phyloP scores from a whole-genome alignment of 78 protist species.

The Pigoraptor vietnamica region DNA sequence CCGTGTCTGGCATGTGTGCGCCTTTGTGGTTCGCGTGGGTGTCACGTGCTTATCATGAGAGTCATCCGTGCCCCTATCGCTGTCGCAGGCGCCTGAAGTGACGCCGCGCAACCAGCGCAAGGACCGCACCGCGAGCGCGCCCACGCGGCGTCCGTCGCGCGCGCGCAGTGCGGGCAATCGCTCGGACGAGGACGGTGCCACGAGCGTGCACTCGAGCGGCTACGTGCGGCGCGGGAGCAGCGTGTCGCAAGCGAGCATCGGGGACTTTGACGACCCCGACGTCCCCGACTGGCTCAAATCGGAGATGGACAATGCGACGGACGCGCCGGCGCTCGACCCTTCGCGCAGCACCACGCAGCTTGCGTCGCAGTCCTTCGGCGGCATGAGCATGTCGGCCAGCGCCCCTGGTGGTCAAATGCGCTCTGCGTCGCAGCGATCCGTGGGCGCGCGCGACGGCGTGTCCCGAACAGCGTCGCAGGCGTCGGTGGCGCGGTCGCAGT shows the following conservation, averaged over 20 bases:
- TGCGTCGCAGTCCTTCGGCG: neutral
- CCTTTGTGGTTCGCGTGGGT: too few species aligned
- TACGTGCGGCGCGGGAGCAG: neutral
- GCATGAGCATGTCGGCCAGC: too few species aligned
- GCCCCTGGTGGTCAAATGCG: neutral
- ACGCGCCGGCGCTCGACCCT: neutral
- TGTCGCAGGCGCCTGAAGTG: neutral
- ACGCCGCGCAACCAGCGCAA: neutral
- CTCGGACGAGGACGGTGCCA: neutral
- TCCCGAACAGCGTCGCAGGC: neutral
- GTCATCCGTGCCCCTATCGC: too few species aligned
- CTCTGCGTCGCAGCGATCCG: neutral
- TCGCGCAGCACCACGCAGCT: neutral
- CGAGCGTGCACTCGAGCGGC: neutral
- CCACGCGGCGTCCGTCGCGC: neutral
- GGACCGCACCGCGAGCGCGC: neutral
- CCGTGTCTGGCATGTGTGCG: neutral
- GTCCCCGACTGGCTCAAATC: neutral
- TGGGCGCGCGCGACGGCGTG: neutral
- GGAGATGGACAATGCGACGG: neutral
- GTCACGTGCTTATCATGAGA: neutral
- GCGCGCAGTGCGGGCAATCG: neutral
- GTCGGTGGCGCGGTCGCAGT: neutral
- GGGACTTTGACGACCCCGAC: neutral
- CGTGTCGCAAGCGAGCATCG: neutral